Evolutionary conservation across 192 early-diverging fungal species (phyloP).

Genomic region (Entomortierella parvispora): DNA sequence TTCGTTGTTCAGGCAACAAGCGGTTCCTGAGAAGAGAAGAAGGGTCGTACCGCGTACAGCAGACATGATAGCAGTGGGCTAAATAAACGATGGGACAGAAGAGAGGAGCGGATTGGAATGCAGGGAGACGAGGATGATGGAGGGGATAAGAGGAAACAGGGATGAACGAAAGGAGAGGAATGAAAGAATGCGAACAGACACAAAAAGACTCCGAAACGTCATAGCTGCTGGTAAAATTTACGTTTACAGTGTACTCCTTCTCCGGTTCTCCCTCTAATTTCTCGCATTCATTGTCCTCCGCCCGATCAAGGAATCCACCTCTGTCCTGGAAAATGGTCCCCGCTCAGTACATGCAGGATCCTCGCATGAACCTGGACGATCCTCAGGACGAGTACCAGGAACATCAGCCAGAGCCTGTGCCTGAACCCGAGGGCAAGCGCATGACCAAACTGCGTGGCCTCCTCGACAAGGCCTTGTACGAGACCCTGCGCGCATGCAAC

Average conservation of each 20-base stretch:
- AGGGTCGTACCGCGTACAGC: conserved; percentile 32
- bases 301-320: neutral
- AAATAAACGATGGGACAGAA: conserved; percentile 9
- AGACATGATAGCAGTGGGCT: conserved; percentile 21
- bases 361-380: conserved; percentile 17
- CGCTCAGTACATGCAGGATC: neutral
- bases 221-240: no score
- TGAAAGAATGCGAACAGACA: neutral
- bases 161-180: neutral
- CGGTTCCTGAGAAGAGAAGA: conserved; percentile 5
- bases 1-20: no score
- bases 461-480: conserved; percentile 34
- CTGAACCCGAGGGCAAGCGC: conserved; percentile 36
- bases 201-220: neutral
- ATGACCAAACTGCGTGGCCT: conserved; percentile 45
- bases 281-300: no score
- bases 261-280: no score
- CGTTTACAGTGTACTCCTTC: no score
- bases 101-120: conserved; percentile 77
- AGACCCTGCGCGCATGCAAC: conserved; percentile 47
- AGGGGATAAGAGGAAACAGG: conserved; percentile 3
- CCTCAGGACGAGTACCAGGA: neutral
- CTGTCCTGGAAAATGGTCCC: neutral
- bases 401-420: conserved; percentile 8
- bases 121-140: conserved; percentile 10